These are phyloP conservation scores for Acanthamoeba healyi DNA, from an alignment of 208 protist genomes.

Conservation along the genomic window DNA sequence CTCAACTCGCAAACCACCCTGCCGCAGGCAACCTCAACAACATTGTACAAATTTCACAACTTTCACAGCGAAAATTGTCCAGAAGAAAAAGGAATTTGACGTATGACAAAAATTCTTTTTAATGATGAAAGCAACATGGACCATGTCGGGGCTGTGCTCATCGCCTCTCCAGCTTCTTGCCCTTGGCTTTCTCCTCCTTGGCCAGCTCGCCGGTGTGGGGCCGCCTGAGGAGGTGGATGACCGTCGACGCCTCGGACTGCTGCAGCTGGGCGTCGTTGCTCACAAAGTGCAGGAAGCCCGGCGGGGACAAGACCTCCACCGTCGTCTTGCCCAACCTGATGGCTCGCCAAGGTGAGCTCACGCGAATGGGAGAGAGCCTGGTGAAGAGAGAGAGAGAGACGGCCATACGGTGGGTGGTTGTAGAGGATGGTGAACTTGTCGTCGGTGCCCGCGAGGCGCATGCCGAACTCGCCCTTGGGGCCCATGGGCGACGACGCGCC, in stretches of 20 bases:
- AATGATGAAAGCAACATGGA: too few relatives aligned
- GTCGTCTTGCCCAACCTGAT: conserved; percentile 4
- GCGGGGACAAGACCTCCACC: background rate
- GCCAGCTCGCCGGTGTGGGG: background rate
- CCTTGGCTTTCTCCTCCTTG: conserved; percentile 20
- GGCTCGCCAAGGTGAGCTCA: too few relatives aligned
- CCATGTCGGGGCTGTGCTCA: background rate
- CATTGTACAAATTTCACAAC: too few relatives aligned
- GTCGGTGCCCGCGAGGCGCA: background rate
- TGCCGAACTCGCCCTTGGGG: conserved; percentile 18
- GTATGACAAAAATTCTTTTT: too few relatives aligned
- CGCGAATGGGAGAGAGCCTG: background rate
- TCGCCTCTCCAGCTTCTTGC: conserved; percentile 15
- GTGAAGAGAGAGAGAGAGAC: background rate
- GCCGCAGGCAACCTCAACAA: too few relatives aligned
- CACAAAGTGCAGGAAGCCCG: background rate
- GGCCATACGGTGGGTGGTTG: background rate
- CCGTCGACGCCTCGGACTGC: background rate
- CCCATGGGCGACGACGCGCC: background rate
- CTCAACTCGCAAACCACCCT: too few relatives aligned
- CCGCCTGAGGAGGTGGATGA: conserved; percentile 9
- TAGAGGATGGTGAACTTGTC: conserved; percentile 48
- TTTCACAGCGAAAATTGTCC: too few relatives aligned
- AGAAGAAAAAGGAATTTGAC: too few relatives aligned
- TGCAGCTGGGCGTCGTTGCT: conserved; percentile 35